A percentile compares a stretch with the other conserved stretches of the same genome.
Evolutionary conservation across 2,329 filamentous ascomycete species (phyloP).

Genomic region (Tolypocladium endophyticum): DNA sequence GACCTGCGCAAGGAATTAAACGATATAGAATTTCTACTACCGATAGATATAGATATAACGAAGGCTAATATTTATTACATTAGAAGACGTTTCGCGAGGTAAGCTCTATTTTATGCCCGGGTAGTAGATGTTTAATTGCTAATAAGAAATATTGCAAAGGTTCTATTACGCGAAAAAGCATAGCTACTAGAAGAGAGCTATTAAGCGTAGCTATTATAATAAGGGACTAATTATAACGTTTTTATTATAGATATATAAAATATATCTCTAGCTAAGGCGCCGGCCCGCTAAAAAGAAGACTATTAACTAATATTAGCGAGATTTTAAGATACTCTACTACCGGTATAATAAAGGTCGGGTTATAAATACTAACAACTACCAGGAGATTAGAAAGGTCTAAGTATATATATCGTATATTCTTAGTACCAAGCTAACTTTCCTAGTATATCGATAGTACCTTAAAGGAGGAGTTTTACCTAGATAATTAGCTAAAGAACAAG

Average conservation of each 20-base stretch:
- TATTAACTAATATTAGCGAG: conserved; percentile 10
- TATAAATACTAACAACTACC: conserved; percentile 7
- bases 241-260: conserved; percentile 12
- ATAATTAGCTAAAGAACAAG: conserved; percentile 1
- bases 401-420: not conserved
- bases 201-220: conserved; percentile 8
- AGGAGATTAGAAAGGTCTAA: not conserved
- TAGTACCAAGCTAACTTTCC: not conserved
- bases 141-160: not conserved
- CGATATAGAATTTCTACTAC: not conserved
- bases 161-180: conserved; percentile 2
- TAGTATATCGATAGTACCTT: not conserved
- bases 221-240: conserved; percentile 14
- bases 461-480: not conserved
- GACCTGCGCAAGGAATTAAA: too few species aligned
- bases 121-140: not conserved
- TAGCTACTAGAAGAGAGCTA: conserved; percentile 6
- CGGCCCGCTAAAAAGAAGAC: conserved; percentile 2
- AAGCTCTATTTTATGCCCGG: not conserved
- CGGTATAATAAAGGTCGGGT: conserved; percentile 7
- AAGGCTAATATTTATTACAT: conserved; percentile 13
- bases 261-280: conserved; percentile 6
- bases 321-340: conserved; percentile 13
- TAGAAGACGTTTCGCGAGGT: conserved; percentile 10
- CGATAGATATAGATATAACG: conserved; percentile 7